These are phyloP conservation scores for Diplosphaera chodatii DNA, from an alignment of 139 green algal species.

Conservation along the genomic window DNA sequence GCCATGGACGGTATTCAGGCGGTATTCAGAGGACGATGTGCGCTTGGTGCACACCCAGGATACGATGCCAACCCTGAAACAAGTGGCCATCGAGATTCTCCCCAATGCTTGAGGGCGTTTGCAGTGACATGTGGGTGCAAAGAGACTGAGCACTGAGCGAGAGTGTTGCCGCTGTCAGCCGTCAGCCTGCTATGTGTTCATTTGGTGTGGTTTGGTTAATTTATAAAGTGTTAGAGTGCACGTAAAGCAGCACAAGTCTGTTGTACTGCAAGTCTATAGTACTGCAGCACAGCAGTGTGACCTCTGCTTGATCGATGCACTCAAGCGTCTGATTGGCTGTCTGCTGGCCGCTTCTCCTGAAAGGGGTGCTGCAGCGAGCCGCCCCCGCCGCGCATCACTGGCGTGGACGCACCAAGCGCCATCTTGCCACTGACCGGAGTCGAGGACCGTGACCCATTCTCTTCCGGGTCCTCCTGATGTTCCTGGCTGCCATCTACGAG, in stretches of 20 bases:
- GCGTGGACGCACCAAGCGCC: not conserved
- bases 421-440: not conserved
- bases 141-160: no score
- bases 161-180: no score
- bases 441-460: not conserved
- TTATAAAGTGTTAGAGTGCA: no score
- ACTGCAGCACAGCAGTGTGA: no score
- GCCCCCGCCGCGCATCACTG: not conserved
- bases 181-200: no score
- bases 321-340: not conserved
- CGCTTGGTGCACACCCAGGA: constrained; percentile 53
- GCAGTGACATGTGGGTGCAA: no score
- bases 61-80: constrained; percentile 56
- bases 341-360: not conserved
- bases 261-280: no score
- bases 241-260: no score
- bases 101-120: constrained; percentile 8
- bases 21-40: constrained; percentile 19
- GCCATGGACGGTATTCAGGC: constrained; percentile 70
- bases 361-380: not conserved
- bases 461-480: not conserved
- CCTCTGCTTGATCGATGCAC: no score
- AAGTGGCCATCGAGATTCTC: constrained; percentile 79
- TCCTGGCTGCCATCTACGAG: not conserved
- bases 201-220: no score